These are phyloP conservation scores for Pythium insidiosum DNA, from an alignment of 352 stramenopile species.

Conservation along the genomic window DNA sequence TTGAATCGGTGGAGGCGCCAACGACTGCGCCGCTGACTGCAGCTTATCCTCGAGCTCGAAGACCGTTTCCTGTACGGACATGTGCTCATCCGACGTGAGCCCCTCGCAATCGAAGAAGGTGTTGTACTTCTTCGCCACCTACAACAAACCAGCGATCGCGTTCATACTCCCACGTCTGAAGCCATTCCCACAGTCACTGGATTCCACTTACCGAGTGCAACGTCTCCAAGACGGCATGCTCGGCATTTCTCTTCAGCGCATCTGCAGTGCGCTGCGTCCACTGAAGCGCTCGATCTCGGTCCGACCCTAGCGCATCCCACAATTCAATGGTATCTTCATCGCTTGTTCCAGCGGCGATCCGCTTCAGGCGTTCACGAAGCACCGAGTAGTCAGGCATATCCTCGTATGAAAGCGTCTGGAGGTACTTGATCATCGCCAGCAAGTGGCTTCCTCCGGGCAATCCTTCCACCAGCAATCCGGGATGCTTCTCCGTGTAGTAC, in stretches of 20 bases:
- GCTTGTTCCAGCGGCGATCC: constrained; percentile 20
- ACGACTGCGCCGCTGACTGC: constrained; percentile 23
- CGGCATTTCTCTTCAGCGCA: constrained; percentile 27
- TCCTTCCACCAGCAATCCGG: constrained; percentile 60
- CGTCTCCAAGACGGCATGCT: constrained; percentile 26
- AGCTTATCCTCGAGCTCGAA: constrained; percentile 63
- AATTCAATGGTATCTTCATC: constrained; percentile 35
- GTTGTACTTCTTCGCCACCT: constrained; percentile 67
- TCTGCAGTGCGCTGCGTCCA: constrained; percentile 49
- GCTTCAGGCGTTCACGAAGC: constrained; percentile 27
- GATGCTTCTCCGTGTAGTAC: constrained; percentile 73
- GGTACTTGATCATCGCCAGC: constrained; percentile 70
- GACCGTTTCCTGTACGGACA: constrained; percentile 57
- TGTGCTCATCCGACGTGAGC: constrained; percentile 33
- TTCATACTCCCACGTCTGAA: too few species aligned
- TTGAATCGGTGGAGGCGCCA: constrained; percentile 71
- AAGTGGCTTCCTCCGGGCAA: constrained; percentile 59
- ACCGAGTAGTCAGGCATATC: constrained; percentile 65
- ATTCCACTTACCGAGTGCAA: constrained; percentile 36
- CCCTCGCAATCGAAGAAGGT: constrained; percentile 65
- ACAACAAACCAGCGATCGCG: constrained; percentile 2
- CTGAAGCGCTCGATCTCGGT: constrained; percentile 41
- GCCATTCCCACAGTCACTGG: too few species aligned
- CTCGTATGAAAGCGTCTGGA: constrained; percentile 65
- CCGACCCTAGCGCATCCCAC: constrained; percentile 30